Conservation (phyloP, 2,329 filamentous ascomycete species). For the Fusarium napiforme region DNA sequence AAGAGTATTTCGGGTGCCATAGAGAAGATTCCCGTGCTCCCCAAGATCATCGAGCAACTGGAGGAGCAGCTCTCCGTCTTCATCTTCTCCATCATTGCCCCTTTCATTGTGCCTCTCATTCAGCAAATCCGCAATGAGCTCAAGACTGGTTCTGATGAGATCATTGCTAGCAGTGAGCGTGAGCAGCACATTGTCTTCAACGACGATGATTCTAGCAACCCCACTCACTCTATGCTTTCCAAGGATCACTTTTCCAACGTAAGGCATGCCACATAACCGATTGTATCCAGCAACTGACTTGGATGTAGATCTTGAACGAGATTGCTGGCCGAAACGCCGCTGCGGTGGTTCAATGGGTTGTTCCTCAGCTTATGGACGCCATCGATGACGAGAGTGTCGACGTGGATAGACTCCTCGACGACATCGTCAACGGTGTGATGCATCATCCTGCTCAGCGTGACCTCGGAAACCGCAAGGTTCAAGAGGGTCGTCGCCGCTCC, state of each 20-base stretch:
- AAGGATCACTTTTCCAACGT: constrained; percentile 95
- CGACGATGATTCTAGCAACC: constrained; percentile 79
- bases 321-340: constrained; percentile 85
- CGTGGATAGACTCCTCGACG: constrained; percentile 74
- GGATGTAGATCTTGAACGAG: constrained; percentile 77
- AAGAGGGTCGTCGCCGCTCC: constrained; percentile 79
- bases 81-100: constrained; percentile 90
- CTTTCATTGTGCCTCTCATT: constrained; percentile 87
- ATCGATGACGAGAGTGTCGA: constrained; percentile 84
- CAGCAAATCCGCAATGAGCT: constrained; percentile 88
- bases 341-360: constrained; percentile 82
- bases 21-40: constrained; percentile 85
- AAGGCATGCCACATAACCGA: constrained; percentile 41
- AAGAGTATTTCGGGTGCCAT: constrained; percentile 81
- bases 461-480: constrained; percentile 74
- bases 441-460: constrained; percentile 86
- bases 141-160: constrained; percentile 83
- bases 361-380: constrained; percentile 87
- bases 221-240: constrained; percentile 94
- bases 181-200: constrained; percentile 90
- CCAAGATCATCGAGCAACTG: constrained; percentile 85
- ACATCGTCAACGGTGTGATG: constrained; percentile 84
- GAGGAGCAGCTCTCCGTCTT: constrained; percentile 90
- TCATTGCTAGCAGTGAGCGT: constrained; percentile 84
- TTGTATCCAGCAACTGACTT: not conserved